These are phyloP conservation scores for Neofusicoccum sp. DNA, from an alignment of 2,329 filamentous ascomycete species.

Conservation along the genomic window DNA sequence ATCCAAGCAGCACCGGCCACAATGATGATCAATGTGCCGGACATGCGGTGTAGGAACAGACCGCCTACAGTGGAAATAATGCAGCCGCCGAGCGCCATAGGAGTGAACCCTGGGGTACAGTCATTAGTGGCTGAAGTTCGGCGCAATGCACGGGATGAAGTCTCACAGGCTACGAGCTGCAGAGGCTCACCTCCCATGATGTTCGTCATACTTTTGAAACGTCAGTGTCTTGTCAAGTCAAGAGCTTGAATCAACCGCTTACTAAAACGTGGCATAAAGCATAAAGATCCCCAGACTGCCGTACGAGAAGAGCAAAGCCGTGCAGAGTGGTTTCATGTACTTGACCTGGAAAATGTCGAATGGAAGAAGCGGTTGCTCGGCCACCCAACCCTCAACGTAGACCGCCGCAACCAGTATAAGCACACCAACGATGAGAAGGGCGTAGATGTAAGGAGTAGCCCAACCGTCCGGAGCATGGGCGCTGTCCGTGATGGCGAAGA, in stretches of 20 bases:
- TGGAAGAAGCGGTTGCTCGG: slow-evolving; percentile 67
- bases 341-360: slow-evolving; percentile 66
- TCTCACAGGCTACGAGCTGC: slow-evolving; percentile 64
- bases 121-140: not conserved
- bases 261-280: slow-evolving; percentile 71
- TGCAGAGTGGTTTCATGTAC: slow-evolving; percentile 64
- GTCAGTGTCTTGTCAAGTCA: not conserved
- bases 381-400: slow-evolving; percentile 70
- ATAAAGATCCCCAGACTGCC: slow-evolving; percentile 70
- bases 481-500: slow-evolving; percentile 71
- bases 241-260: slow-evolving; percentile 32
- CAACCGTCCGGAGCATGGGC: slow-evolving; percentile 66
- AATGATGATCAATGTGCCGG: slow-evolving; percentile 64
- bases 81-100: slow-evolving; percentile 69
- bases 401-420: slow-evolving; percentile 59
- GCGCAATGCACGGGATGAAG: not conserved
- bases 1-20: slow-evolving; percentile 65
- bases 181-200: slow-evolving; percentile 63
- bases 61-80: slow-evolving; percentile 65
- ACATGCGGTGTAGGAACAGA: slow-evolving; percentile 67
- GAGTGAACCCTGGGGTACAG: slow-evolving; percentile 49
- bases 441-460: slow-evolving; percentile 67
- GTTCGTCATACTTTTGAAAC: slow-evolving; percentile 55
- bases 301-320: slow-evolving; percentile 66
- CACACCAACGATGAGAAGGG: slow-evolving; percentile 62